Base-by-base conservation (phyloP, 2,329 filamentous ascomycete species). In the Periconia sp. region DNA sequence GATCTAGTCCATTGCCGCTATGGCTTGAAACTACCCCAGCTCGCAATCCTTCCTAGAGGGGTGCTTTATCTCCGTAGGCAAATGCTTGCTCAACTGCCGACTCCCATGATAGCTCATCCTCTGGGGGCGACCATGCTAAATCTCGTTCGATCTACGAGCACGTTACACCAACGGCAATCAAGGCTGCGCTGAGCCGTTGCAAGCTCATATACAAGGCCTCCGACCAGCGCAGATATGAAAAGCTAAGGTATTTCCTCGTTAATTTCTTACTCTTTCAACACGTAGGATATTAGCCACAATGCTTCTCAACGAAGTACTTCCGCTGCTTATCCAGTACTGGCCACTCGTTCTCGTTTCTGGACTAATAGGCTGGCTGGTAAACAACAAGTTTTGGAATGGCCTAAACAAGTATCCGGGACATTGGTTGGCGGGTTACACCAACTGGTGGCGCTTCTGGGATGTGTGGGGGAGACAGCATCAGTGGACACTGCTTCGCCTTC, bases 401-500 rank as follows among this genome's bases (percentile, higher is more conserved):
- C 70, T 90, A 45, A 82, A 85, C 68, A 83, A 79, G 59, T 89
- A 89, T 55, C 88, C 89, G 0, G 89, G 88, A 0, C 88, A 85
- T 0, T 75, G 84, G 42, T 60, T 89, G 29, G 89, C 88, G 15
- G 84, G 72, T 4, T 75, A 82, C 40, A 88, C 85, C 10, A 82
- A 92, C 61, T 84, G 82, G 78, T 92, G 88, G 88, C 78, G 88
- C 15, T 82, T 90, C 50, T 78, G 79, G 59, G 86, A 90, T 56
- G 87, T 88, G 1, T 83, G 78, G 43, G 76, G 78, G 7, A 78
- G 82, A 36, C 76, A 81, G 26, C 81, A 88, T 3, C 85, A 94
- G 45, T 69, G 81, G 49, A 89, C 86, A 0, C 84, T 88, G 47
- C 78, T 86, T 31, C 75, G 70, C 7, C 75, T 94, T 1, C 89